These are phyloP conservation scores for Hanseniaspora sp. DNA, from an alignment of 1,139 yeast species.

Conservation along the genomic window DNA sequence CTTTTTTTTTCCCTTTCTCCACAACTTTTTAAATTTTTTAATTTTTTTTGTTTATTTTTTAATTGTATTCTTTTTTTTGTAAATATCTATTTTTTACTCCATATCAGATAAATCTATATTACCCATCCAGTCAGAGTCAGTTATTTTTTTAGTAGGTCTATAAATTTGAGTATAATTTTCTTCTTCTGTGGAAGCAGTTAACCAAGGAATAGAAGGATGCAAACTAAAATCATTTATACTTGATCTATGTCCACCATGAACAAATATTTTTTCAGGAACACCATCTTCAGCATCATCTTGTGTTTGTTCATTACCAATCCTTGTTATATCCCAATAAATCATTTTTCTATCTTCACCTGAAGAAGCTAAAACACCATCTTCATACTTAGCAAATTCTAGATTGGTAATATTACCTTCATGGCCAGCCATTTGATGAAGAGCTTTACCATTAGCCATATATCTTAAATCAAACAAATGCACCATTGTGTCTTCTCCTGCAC, in stretches of 20 bases:
- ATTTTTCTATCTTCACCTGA: conserved; percentile 64
- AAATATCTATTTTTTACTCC: conserved; percentile 20
- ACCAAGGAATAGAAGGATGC: conserved; percentile 59
- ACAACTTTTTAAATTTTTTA: no score
- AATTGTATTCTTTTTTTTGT: no score
- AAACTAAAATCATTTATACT: conserved; percentile 61
- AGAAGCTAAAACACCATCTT: conserved; percentile 62
- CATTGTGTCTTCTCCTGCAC: conserved; percentile 61
- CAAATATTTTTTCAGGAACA: conserved; percentile 68
- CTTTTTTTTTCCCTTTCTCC: background rate
- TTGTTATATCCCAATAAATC: conserved; percentile 61
- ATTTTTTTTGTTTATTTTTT: background rate
- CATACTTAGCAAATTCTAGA: conserved; percentile 60
- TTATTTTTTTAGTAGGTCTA: conserved; percentile 49
- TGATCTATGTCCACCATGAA: conserved; percentile 81
- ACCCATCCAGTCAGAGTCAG: conserved; percentile 27
- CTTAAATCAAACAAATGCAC: conserved; percentile 53
- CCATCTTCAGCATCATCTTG: conserved; percentile 76
- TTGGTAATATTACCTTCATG: conserved; percentile 60
- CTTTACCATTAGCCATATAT: conserved; percentile 30
- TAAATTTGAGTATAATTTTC: conserved; percentile 70
- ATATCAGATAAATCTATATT: conserved; percentile 20
- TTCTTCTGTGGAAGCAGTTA: conserved; percentile 61
- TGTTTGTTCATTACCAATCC: conserved; percentile 68
- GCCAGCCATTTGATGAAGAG: conserved; percentile 64